These are phyloP conservation scores for Penicillium crustosum DNA, from an alignment of 2,329 filamentous ascomycete genomes.

Conservation along the genomic window DNA sequence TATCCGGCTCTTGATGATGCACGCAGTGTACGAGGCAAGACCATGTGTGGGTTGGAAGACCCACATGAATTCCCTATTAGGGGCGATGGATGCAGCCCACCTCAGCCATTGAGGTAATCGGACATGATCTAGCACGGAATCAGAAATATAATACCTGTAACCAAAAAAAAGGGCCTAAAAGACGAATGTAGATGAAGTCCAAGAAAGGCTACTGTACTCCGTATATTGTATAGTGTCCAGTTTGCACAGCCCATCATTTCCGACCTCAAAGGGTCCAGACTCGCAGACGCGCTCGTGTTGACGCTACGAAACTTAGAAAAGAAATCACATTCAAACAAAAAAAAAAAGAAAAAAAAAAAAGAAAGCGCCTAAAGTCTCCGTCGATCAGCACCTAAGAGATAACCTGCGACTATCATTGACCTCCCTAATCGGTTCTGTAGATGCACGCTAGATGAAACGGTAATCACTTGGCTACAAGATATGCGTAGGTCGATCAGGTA, in stretches of 20 bases:
- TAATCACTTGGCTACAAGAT: neutral
- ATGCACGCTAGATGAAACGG: constrained; percentile 5
- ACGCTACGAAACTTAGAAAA: neutral
- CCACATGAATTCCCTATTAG: constrained; percentile 10
- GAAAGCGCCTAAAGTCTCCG: neutral
- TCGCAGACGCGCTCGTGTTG: neutral
- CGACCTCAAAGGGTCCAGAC: neutral
- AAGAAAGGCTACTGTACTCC: neutral
- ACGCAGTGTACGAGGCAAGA: constrained; percentile 3
- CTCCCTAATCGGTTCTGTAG: neutral
- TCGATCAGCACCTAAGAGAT: neutral
- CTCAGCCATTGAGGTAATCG: constrained; percentile 20
- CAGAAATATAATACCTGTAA: neutral
- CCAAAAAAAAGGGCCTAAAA: too few species aligned
- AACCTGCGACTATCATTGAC: neutral
- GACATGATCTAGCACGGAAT: neutral
- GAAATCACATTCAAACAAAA: neutral
- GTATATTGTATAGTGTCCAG: neutral
- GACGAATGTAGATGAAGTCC: neutral
- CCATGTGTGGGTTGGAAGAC: neutral
- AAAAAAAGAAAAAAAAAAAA: too few species aligned
- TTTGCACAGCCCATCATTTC: neutral
- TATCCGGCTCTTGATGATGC: neutral
- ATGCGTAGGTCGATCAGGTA: neutral
- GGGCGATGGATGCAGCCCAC: constrained; percentile 11